These are phyloP conservation scores for Gaertneriomyces sp. DNA, from an alignment of 192 early-diverging fungal genomes.

Conservation along the genomic window DNA sequence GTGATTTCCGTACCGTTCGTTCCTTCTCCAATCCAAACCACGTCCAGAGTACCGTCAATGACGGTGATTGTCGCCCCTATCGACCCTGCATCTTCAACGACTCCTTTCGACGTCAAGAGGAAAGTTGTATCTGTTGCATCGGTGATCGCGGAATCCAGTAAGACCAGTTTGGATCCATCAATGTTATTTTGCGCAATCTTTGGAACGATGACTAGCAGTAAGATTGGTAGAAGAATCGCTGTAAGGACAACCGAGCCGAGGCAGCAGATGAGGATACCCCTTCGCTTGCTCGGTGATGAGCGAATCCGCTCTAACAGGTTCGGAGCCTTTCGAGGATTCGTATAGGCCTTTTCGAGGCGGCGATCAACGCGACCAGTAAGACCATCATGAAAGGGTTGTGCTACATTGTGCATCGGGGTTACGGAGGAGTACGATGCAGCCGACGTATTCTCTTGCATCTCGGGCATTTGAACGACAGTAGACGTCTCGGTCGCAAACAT, in stretches of 20 bases:
- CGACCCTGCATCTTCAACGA: conserved; percentile 4
- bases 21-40: background rate
- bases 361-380: too few relatives aligned
- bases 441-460: too few relatives aligned
- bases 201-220: background rate
- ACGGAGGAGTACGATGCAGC: too few relatives aligned
- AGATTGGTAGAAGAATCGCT: conserved; percentile 4
- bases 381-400: too few relatives aligned
- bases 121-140: background rate
- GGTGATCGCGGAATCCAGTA: background rate
- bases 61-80: conserved; percentile 4
- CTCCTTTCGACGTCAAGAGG: background rate
- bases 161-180: conserved; percentile 1
- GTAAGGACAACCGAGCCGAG: background rate
- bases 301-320: too few relatives aligned
- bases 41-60: background rate
- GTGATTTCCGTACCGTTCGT: conserved; percentile 1
- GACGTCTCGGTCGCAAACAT: too few relatives aligned
- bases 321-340: too few relatives aligned
- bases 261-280: background rate
- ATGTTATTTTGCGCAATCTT: conserved; percentile 4
- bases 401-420: too few relatives aligned
- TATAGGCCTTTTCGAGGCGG: too few relatives aligned
- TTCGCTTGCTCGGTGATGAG: too few relatives aligned
- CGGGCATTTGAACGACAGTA: too few relatives aligned